Base-by-base conservation (phyloP, 2,329 filamentous ascomycete genomes). In the Zalaria obscura region DNA sequence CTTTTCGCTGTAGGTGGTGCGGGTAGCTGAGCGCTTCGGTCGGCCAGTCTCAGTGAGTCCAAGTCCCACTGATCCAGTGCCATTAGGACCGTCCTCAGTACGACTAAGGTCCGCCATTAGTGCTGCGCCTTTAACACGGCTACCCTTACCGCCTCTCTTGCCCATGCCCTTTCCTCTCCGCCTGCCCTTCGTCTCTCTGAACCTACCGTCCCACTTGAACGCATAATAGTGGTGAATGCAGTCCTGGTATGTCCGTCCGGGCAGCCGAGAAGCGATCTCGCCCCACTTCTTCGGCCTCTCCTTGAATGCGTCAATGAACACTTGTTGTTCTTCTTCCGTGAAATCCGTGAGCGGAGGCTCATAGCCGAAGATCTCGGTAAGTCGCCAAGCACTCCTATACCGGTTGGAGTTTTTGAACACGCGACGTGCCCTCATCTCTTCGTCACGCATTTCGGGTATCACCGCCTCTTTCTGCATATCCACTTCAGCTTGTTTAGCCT, bases 221-320 rank as follows among this genome's bases (percentile, higher is more conserved):
- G 83, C 70, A 59, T 91, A 91, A 61, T 91, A 91, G 59, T 88
- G 86, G 55, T 86, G 80, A 50, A 91, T 91, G 59, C 81, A 86
- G 37, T 83, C 75, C 48, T 81, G 80, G 59, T 85, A 87, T 52
- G 83, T 78, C 25, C 83, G 76, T 27, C 72, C 69, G 1, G 73
- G 72, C 4, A 89, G 63, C 25, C 70, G 69, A 44, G 81, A 76
- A 4, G 83, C 80, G 44, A 91, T 78, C 51, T 76, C 78, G 43
- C 82, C 81, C 82, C 83, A 91, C 54, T 87, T 83, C 67, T 91
- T 91, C 0, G 83, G 81, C 44, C 73, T 75, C 46, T 85, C 80
- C 39, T 83, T 69, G 53, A 86, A 89, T 7, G 76, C 72, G 50
- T 80, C 78, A 50, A 87, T 80, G 55, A 91, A 87, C 27, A 73